Conservation (phyloP, 768 basidiomycete genomes). For the Tricholoma saponaceum region DNA sequence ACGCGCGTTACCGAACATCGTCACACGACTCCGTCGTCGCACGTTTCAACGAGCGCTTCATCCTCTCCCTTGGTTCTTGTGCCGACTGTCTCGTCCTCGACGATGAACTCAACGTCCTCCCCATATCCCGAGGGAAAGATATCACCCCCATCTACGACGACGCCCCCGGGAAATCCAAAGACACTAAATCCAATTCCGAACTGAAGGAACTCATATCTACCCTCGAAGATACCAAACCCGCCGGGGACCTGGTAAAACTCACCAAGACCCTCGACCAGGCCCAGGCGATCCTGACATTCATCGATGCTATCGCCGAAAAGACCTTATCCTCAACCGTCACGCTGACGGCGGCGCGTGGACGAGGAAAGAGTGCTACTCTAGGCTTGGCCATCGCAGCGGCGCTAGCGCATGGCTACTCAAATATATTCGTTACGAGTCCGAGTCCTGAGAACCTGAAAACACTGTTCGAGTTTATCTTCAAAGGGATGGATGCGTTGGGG, state of each 20-base stretch:
- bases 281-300: conserved; percentile 89
- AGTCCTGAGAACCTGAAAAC: conserved; percentile 98
- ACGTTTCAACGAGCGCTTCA: conserved; percentile 98
- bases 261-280: conserved; percentile 94
- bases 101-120: conserved; percentile 96
- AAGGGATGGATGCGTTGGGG: conserved; percentile 89
- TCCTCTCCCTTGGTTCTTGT: conserved; percentile 92
- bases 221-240: conserved; percentile 77
- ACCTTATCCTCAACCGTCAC: conserved; percentile 93
- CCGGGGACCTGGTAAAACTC: conserved; percentile 86
- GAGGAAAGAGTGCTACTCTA: conserved; percentile 96
- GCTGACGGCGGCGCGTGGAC: conserved; percentile 89
- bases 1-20: conserved; percentile 89
- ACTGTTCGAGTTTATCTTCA: conserved; percentile 96
- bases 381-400: conserved; percentile 93
- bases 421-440: conserved; percentile 97
- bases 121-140: conserved; percentile 93
- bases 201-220: conserved; percentile 76
- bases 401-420: conserved; percentile 89
- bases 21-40: conserved; percentile 87
- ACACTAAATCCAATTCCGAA: conserved; percentile 35
- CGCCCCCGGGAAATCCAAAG: conserved; percentile 26
- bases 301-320: conserved; percentile 91
- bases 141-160: conserved; percentile 63
- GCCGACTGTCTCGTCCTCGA: conserved; percentile 92